Percentiles rank a stretch among this genome's conserved stretches.
phyloP scores from a whole-genome alignment of 331 rosid genomes.

The Rosa hybrid region DNA sequence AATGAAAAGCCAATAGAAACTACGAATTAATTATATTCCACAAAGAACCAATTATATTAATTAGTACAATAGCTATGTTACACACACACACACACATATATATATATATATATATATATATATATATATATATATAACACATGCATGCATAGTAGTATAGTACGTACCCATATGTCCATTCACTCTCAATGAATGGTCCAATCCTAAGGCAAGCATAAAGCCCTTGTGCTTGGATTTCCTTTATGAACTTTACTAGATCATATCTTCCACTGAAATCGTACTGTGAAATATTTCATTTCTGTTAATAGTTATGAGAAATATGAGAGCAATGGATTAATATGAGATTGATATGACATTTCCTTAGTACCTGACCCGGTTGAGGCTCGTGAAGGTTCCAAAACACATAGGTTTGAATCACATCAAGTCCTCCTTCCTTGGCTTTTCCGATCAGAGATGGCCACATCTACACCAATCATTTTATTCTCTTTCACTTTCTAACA shows the following conservation, averaged over 20 bases:
- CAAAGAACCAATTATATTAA: background rate
- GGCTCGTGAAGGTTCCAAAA: slow-evolving; percentile 80
- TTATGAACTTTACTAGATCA: slow-evolving; percentile 63
- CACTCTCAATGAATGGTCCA: slow-evolving; percentile 67
- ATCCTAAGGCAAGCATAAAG: slow-evolving; percentile 65
- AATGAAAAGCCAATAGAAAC: background rate
- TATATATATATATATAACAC: background rate
- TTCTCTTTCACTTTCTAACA: background rate
- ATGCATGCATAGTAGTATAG: background rate
- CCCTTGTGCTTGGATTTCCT: slow-evolving; percentile 57
- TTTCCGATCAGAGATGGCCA: slow-evolving; percentile 66
- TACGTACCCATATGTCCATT: slow-evolving; percentile 64
- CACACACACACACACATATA: no score
- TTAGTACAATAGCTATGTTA: background rate
- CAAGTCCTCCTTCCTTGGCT: slow-evolving; percentile 69
- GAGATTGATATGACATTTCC: background rate
- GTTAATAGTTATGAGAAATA: background rate
- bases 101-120: no score
- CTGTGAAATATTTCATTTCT: slow-evolving; percentile 18
- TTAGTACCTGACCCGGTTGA: slow-evolving; percentile 47
- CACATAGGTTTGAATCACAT: slow-evolving; percentile 73
- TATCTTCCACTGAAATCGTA: slow-evolving; percentile 61
- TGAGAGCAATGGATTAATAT: background rate
- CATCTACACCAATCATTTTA: slow-evolving; percentile 37
- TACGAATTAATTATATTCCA: background rate